Conservation (phyloP, 345 rosid genomes). For the Clarkia xantiana region DNA sequence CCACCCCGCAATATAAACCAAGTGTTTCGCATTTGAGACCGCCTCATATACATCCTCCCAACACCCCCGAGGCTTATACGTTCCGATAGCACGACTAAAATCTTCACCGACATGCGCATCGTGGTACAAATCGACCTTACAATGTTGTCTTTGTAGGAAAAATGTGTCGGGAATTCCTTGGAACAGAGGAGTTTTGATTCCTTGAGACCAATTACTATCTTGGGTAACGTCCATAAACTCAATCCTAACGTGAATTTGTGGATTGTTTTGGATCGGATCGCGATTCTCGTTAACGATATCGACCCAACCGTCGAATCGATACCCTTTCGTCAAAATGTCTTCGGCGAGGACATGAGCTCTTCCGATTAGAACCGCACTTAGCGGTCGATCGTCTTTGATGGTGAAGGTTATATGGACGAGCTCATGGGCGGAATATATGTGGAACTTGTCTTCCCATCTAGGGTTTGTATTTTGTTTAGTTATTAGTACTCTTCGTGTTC, state of each 20-base stretch:
- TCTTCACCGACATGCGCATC: conserved; percentile 30
- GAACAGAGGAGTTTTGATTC: conserved; percentile 3
- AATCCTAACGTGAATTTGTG: conserved; percentile 8
- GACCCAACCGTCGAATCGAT: background rate
- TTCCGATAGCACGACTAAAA: conserved; percentile 14
- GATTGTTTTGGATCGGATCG: background rate
- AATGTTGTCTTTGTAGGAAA: conserved; percentile 23
- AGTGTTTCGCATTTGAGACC: conserved; percentile 5
- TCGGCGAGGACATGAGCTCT: conserved; percentile 8
- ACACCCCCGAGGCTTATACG: conserved; percentile 7
- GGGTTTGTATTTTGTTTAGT: conserved; percentile 1
- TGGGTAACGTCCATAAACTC: conserved; percentile 5
- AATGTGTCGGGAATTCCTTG: conserved; percentile 16
- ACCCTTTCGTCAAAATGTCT: conserved; percentile 1
- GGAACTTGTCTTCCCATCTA: conserved; percentile 6
- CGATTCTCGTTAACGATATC: conserved; percentile 2
- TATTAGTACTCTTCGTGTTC: background rate
- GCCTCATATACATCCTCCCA: conserved; percentile 8
- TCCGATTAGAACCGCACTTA: conserved; percentile 4
- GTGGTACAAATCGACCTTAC: conserved; percentile 30
- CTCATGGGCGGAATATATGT: conserved; percentile 6
- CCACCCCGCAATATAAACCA: conserved; percentile 11
- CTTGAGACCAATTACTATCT: conserved; percentile 8
- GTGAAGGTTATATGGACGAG: conserved; percentile 7
- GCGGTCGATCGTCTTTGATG: conserved; percentile 4